These are phyloP conservation scores for Agrostemma githago DNA, from an alignment of 148 eudicot genomes.

Conservation along the genomic window DNA sequence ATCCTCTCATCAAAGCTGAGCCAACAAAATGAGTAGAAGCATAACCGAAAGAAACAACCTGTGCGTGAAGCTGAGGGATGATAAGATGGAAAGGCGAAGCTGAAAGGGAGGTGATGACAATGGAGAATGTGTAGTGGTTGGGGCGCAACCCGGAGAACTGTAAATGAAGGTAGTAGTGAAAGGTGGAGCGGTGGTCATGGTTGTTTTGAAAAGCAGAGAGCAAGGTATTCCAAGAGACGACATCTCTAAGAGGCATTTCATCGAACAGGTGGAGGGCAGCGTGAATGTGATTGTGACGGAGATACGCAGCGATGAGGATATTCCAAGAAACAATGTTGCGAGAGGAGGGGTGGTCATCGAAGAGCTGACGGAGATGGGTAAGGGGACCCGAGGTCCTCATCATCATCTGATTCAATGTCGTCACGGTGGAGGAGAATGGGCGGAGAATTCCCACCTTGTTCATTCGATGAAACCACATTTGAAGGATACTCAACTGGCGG, in stretches of 20 bases:
- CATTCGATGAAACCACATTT: too few relatives aligned
- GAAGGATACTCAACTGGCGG: too few relatives aligned
- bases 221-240: conserved; percentile 71
- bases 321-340: conserved; percentile 58
- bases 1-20: conserved; percentile 61
- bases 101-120: conserved; percentile 38
- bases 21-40: conserved; percentile 45
- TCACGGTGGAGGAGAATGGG: conserved; percentile 1
- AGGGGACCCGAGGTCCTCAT: conserved; percentile 36
- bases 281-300: conserved; percentile 29
- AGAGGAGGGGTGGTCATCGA: conserved; percentile 39
- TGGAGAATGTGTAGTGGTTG: conserved; percentile 51
- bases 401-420: conserved; percentile 36
- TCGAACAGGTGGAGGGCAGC: conserved; percentile 57
- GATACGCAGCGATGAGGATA: conserved; percentile 38
- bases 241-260: conserved; percentile 64
- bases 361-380: conserved; percentile 40
- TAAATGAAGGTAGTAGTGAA: conserved; percentile 35
- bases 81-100: conserved; percentile 28
- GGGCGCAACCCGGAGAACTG: conserved; percentile 37
- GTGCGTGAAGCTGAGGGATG: conserved; percentile 70
- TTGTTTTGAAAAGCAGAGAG: conserved; percentile 44
- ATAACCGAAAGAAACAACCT: conserved; percentile 30
- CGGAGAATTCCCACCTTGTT: neutral
- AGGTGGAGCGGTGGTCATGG: conserved; percentile 21